A percentile compares a stretch with the other conserved stretches of the same genome.
phyloP scores from a whole-genome alignment of 1,284 basidiomycete genomes.

The Irpex sp. region DNA sequence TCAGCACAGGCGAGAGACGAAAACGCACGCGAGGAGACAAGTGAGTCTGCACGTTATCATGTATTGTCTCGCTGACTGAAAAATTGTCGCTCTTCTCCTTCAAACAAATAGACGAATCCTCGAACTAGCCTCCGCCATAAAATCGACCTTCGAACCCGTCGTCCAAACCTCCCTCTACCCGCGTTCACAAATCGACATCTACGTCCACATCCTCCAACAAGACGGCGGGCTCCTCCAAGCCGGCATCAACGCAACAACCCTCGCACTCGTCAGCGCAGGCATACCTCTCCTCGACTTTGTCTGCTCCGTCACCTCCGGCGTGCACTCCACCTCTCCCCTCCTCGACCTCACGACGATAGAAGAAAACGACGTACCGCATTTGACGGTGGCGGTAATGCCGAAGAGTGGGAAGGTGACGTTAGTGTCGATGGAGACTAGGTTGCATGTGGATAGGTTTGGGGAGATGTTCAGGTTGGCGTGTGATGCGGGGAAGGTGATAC shows the following conservation, averaged over 20 bases:
- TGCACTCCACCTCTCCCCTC: constrained; percentile 74
- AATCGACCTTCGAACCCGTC: constrained; percentile 94
- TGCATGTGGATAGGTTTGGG: constrained; percentile 91
- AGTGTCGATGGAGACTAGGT: constrained; percentile 90
- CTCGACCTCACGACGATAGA: constrained; percentile 87
- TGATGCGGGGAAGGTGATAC: constrained; percentile 77
- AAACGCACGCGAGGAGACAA: constrained; percentile 83
- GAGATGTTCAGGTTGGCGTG: constrained; percentile 82
- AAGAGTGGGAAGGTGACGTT: constrained; percentile 81
- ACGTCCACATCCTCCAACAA: constrained; percentile 88
- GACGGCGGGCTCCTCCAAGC: constrained; percentile 93
- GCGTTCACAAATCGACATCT: constrained; percentile 91
- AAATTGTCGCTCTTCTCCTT: too few relatives aligned
- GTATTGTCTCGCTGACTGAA: not conserved
- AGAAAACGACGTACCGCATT: constrained; percentile 85
- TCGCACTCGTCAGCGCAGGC: constrained; percentile 89
- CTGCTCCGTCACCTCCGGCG: constrained; percentile 79
- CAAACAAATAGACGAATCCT: constrained; percentile 81
- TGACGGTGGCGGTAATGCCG: constrained; percentile 89
- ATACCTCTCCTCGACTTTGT: constrained; percentile 91
- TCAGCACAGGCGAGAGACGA: constrained; percentile 80
- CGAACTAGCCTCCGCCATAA: constrained; percentile 84
- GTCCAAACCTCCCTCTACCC: constrained; percentile 91
- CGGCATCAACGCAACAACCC: constrained; percentile 91
- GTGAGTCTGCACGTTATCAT: constrained; percentile 45